These are phyloP conservation scores for Lycium ferocissimum DNA, from an alignment of 257 asterid species.

Conservation along the genomic window DNA sequence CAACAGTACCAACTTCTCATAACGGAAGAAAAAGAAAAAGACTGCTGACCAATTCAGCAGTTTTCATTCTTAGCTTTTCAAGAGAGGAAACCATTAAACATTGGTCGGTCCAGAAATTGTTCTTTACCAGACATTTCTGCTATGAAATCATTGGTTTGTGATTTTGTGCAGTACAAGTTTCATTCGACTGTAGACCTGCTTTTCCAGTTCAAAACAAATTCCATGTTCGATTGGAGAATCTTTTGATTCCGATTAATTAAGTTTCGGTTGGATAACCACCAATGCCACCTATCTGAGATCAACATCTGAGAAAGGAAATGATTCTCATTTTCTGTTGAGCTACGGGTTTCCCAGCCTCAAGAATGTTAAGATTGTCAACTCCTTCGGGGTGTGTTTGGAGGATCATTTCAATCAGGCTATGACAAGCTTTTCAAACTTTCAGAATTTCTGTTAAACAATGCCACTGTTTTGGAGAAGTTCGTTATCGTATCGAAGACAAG, in stretches of 20 bases:
- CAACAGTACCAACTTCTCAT: too few species aligned
- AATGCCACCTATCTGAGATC: too few species aligned
- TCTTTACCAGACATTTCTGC: not conserved
- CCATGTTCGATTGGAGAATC: too few species aligned
- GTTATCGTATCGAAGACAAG: not conserved
- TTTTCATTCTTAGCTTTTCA: too few species aligned
- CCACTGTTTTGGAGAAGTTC: not conserved
- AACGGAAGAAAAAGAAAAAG: too few species aligned
- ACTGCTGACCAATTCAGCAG: too few species aligned
- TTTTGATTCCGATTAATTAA: too few species aligned
- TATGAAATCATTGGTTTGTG: not conserved
- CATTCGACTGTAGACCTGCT: not conserved
- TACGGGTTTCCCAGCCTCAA: too few species aligned
- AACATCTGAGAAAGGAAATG: too few species aligned
- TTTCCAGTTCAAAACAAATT: too few species aligned
- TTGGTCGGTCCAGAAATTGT: not conserved
- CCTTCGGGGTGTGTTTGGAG: not conserved
- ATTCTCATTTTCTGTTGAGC: too few species aligned
- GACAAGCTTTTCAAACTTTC: not conserved
- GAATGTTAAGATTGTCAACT: not conserved
- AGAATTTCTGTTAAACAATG: not conserved
- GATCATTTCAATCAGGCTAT: not conserved
- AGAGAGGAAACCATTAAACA: not conserved
- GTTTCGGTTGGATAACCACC: too few species aligned
- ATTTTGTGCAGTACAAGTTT: not conserved